Base-by-base conservation (phyloP, 441 rosid species). In the Populus trichocarpa region DNA sequence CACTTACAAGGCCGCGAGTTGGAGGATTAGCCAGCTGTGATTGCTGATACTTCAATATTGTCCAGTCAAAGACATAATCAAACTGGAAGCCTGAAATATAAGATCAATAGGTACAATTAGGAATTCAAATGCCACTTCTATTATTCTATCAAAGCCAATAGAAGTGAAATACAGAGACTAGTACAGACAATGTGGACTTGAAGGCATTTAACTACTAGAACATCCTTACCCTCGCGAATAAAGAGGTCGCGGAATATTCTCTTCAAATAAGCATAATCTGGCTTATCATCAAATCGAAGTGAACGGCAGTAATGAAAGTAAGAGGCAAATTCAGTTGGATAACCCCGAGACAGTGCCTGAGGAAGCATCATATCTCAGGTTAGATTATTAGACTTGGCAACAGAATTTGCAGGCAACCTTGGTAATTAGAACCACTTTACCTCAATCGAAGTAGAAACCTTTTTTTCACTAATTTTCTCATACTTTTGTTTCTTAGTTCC, bases 11-110 rank as follows among this genome's bases (percentile, higher is more conserved):
- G 71, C 92, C 89, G 81, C 92, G 95, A 35, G 94, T 76, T 61
- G 97, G 90, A 67, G 97, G 92, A 81, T 93, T 89, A 20, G 95
- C 89, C 77, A 92, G 83, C 78, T 94, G 98, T 64, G 98, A 90
- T 80, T 96, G 98, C 87, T 94, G 98, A 82, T 94, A 94, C 89
- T 94, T 96, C 87, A 96, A 80, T 75, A 96, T 94, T 32, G 97
- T 93, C 99, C 99, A 96, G 81, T 96, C 99, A 86, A 93, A 96
- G 6, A 96, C 97, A 75, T 96, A 91, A 84, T 96, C 99, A 82
- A 92, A 93, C 83, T 96, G 98, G 81, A 96, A 96, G 76, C 99
- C 98, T 96, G 86, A 8, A 67, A 22, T 36, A 79, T 11, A 77
- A 75, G 13, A 61, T 9, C 32, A 86, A 78, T 63, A 75, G 28